Evolutionary conservation across 768 basidiomycete genomes (phyloP).

Genomic region (Nevesoporus exiguus): DNA sequence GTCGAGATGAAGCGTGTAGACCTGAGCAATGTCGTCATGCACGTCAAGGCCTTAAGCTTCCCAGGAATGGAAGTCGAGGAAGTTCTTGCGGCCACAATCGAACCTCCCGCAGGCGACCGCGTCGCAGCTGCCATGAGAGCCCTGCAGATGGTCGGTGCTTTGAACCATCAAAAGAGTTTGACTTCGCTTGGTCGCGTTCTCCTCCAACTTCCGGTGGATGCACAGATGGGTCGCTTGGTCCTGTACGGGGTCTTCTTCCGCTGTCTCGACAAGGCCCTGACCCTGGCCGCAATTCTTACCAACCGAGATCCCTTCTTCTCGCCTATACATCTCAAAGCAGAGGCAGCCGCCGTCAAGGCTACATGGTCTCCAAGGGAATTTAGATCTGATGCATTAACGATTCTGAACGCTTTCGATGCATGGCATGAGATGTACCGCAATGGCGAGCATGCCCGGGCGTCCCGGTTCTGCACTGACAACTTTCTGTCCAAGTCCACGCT

Average conservation of each 20-base stretch:
- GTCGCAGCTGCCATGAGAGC: conserved; percentile 76
- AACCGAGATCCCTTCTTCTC: conserved; percentile 89
- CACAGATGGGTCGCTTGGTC: conserved; percentile 84
- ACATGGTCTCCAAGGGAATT: conserved; percentile 79
- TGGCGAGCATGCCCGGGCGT: conserved; percentile 63
- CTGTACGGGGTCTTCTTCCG: conserved; percentile 91
- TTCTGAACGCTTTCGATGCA: conserved; percentile 72
- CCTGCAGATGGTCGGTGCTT: conserved; percentile 82
- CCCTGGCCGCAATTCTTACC: conserved; percentile 86
- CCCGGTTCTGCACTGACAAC: conserved; percentile 77
- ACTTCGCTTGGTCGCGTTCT: conserved; percentile 88
- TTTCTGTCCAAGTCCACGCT: conserved; percentile 88
- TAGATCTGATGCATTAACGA: conserved; percentile 79
- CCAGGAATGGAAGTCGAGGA: conserved; percentile 84
- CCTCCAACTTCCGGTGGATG: conserved; percentile 86
- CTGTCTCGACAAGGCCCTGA: conserved; percentile 83
- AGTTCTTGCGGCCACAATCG: conserved; percentile 80
- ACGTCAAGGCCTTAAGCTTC: conserved; percentile 89
- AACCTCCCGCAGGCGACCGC: conserved; percentile 77
- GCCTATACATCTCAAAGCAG: conserved; percentile 69
- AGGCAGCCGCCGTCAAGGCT: conserved; percentile 70
- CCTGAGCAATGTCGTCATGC: conserved; percentile 92
- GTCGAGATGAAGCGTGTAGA: conserved; percentile 96
- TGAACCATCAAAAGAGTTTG: conserved; percentile 70
- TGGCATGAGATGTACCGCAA: conserved; percentile 74